Evolutionary conservation across 2,329 filamentous ascomycete species (phyloP), one percentile per base, ranked within the genome.

Genomic region (Colletotrichum siamense): DNA sequence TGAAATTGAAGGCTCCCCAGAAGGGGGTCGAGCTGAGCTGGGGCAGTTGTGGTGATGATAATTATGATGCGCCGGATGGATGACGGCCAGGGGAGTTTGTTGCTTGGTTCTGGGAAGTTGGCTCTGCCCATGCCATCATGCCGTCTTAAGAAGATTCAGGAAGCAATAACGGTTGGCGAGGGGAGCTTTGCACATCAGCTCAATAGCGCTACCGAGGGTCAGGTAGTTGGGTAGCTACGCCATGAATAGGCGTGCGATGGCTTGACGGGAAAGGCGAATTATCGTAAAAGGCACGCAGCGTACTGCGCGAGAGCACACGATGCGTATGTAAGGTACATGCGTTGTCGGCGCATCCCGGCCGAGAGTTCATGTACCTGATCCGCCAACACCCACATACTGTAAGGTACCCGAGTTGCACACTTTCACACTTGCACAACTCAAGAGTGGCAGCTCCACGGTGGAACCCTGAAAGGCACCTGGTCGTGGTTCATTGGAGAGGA

Each of bases 401-500:
- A 68, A 76, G 74, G 74, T 76, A 76, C 74, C 70, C 64, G 74
- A 49, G 24, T 65, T 69, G 70, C 65, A 57, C 44, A 73, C 66
- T 67, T 52, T 49, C 65, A 69, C 49, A 69, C 30, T 52, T 49
- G 44, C 24, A 49, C 12, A 70, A 24, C 52, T 39, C 44, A 32
- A 64, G 30, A 26, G 61, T 55, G 28, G 32, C 49, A 67, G 57
- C 49, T 65, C 70, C 64, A 69, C 70, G 64, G 73, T 75, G 73
- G 73, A 49, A 64, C 73, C 69, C 16, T 26, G 10, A 49, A 49
- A 18, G 22, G 12, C 24, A 18, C 32, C 22, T 73, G 52, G 44
- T 12, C 44, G 10, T 49, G 55, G 67, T 61, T 69, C 52, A 28
- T 61, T 69, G 24, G 55, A 49, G 30, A 57, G 52, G 3, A 24